phyloP scores from a whole-genome alignment of 768 basidiomycete species.

The Leccinum fibrillosum region DNA sequence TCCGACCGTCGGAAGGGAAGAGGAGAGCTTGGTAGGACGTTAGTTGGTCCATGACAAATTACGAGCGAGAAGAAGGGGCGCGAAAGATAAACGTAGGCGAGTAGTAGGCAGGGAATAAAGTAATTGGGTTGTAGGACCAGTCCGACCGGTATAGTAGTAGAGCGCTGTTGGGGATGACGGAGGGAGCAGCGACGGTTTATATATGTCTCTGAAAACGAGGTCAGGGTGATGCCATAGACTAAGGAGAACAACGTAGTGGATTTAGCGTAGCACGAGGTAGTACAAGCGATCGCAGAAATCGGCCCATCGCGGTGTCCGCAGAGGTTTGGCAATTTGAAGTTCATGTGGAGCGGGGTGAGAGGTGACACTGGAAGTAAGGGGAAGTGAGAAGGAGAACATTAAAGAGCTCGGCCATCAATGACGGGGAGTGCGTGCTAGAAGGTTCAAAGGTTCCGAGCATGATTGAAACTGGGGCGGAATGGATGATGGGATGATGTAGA shows the following conservation, averaged over 20 bases:
- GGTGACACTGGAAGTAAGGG: constrained; percentile 1
- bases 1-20: constrained; percentile 75
- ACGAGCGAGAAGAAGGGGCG: constrained; percentile 9
- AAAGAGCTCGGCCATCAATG: constrained; percentile 13
- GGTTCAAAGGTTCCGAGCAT: constrained; percentile 12
- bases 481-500: constrained; percentile 14
- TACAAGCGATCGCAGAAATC: constrained; percentile 20
- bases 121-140: constrained; percentile 4
- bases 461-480: neutral
- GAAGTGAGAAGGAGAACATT: constrained; percentile 2
- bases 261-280: constrained; percentile 37
- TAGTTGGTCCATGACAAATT: constrained; percentile 57
- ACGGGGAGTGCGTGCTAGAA: constrained; percentile 10
- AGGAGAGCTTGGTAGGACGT: constrained; percentile 67
- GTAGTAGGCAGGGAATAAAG: constrained; percentile 18
- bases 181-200: constrained; percentile 24
- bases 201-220: constrained; percentile 41
- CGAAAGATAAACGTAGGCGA: constrained; percentile 14
- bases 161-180: constrained; percentile 15
- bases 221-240: constrained; percentile 29
- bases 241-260: constrained; percentile 24
- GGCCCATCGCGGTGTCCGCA: constrained; percentile 9
- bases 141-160: constrained; percentile 9
- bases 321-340: constrained; percentile 7
- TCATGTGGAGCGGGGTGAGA: constrained; percentile 12